Base-by-base conservation (phyloP, 1,284 basidiomycete genomes). In the Heliocybe sulcata region DNA sequence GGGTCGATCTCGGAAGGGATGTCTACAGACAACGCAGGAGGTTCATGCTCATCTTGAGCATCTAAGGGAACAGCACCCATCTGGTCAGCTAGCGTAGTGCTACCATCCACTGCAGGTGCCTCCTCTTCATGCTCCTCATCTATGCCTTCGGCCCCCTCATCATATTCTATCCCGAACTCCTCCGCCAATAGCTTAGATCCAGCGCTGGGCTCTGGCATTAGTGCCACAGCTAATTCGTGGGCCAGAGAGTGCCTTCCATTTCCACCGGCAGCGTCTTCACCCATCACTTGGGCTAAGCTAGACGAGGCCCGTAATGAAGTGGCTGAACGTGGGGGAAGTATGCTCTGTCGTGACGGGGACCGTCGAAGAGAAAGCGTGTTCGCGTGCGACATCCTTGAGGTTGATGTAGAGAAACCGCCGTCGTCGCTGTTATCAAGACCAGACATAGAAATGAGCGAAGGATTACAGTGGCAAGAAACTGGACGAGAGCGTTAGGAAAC, bases 81-180 rank as follows among this genome's bases (percentile, higher is more conserved):
- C 22, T 26, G 47, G 23, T 49, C 47, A 49, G 22, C 47, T 20
- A 22, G 11, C 11, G 12, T 16, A 6, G 47, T 6, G 6, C 14
- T 6, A 12, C 20, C 20, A 29, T 49, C 47, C 16, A 49, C 23
- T 25, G 27, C 47, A 29, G 22, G 11, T 22, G 16, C 53, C 20
- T 56, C 59, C 22, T 47, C 58, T 45, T 59, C 61, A 16, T 59
- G 57, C 42, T 67, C 67, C 55, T 79, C 79, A 64, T 87, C 88
- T 58, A 87, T 89, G 38, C 86, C 88, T 69, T 91, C 87, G 31
- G 87, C 87, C 29, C 86, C 89, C 65, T 90, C 89, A 58, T 92
- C 89, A 61, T 87, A 91, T 65, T 92, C 90, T 58, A 92, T 85
- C 10, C 89, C 89, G 61, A 92, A 88, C 67, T 92, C 90, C 65